Conservation (phyloP, 2,329 filamentous ascomycete species). For the Meredithiella fracta region DNA sequence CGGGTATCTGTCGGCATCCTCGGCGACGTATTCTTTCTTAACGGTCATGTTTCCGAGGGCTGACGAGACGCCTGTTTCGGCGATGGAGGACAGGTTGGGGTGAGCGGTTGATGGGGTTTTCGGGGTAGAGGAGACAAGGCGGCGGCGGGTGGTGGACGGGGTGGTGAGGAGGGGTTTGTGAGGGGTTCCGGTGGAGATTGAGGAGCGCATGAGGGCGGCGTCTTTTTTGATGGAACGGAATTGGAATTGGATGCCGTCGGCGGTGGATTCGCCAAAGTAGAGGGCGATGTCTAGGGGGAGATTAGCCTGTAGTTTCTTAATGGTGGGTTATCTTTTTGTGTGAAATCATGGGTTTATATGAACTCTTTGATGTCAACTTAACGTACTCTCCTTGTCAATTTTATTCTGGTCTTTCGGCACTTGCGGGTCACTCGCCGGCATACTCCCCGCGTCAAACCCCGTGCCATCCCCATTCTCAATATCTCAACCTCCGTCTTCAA, state of each 20-base stretch:
- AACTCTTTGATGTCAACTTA: not conserved
- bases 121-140: constrained; percentile 1
- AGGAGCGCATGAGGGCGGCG: constrained; percentile 30
- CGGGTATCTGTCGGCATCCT: constrained; percentile 18
- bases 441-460: constrained; percentile 28
- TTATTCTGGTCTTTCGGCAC: constrained; percentile 25
- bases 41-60: constrained; percentile 18
- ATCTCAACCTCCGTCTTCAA: constrained; percentile 27
- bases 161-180: constrained; percentile 22
- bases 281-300: constrained; percentile 35
- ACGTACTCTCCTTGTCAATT: constrained; percentile 28
- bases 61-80: constrained; percentile 16
- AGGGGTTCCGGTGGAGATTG: constrained; percentile 29
- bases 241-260: constrained; percentile 42
- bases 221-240: constrained; percentile 40
- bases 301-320: not conserved
- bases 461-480: constrained; percentile 22
- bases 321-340: not conserved
- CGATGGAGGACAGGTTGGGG: constrained; percentile 11
- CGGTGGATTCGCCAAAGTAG: constrained; percentile 42
- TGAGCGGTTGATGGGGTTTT: constrained; percentile 3
- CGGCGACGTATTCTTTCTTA: constrained; percentile 15
- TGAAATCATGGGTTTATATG: not conserved
- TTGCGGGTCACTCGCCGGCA: constrained; percentile 22
- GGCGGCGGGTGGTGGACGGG: constrained; percentile 14